These are phyloP conservation scores for Takashimella tepidaria DNA, from an alignment of 1,284 basidiomycete genomes.

Conservation along the genomic window DNA sequence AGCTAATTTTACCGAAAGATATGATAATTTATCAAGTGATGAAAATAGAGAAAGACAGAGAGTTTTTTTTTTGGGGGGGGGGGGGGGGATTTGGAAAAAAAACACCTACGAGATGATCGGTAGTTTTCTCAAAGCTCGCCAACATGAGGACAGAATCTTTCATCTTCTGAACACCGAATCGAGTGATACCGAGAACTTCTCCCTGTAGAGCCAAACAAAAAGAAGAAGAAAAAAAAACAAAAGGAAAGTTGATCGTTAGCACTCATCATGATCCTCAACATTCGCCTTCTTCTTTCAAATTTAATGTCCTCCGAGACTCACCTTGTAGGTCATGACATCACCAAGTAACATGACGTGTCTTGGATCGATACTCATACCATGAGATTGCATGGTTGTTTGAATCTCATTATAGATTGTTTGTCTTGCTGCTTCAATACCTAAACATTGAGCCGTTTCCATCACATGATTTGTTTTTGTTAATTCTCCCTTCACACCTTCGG, in stretches of 20 bases:
- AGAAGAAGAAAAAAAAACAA: too few species aligned
- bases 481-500: slow-evolving; percentile 89
- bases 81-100: slow-evolving; percentile 39
- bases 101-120: slow-evolving; percentile 98
- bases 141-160: slow-evolving; percentile 99
- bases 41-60: too few species aligned
- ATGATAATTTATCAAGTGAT: too few species aligned
- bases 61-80: too few species aligned
- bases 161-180: slow-evolving; percentile 99
- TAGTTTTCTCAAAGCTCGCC: slow-evolving; percentile 99
- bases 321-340: slow-evolving; percentile 98
- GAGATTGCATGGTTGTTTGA: slow-evolving; percentile 92
- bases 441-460: slow-evolving; percentile 88
- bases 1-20: too few species aligned
- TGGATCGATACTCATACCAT: slow-evolving; percentile 98
- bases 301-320: too few species aligned
- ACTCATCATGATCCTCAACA: slow-evolving; percentile 45
- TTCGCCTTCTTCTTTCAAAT: too few species aligned
- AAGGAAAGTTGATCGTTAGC: neutral
- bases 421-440: slow-evolving; percentile 96
- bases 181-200: slow-evolving; percentile 96
- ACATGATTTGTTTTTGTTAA: slow-evolving; percentile 95
- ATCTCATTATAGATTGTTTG: slow-evolving; percentile 96
- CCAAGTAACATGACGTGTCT: slow-evolving; percentile 98
- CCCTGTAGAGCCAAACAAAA: slow-evolving; percentile 56